Base-by-base conservation (phyloP, 306 rosid genomes). In the Pueraria montana region DNA sequence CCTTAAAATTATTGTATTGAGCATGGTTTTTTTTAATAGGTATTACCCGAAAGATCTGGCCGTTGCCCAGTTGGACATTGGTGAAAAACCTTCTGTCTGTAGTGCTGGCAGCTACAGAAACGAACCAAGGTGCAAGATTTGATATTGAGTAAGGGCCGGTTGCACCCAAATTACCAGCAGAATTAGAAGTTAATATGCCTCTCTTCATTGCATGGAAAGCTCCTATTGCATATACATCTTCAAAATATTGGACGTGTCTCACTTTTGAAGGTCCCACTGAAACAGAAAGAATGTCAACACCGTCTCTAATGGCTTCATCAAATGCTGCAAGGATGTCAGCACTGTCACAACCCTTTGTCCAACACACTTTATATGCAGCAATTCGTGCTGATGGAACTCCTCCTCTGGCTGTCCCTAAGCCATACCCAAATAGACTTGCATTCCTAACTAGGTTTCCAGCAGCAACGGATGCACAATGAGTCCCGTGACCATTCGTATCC, bases 41-140 rank as follows among this genome's bases (percentile, higher is more conserved):
- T 5, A 49, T 17, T 50, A 17, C 56, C 56, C 17, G 0, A 0
- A 5, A 1, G 21, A 6, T 50, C 20, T 7, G 3, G 21, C 21
- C 21, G 17, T 50, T 50, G 56, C 91, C 92, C 64, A 84, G 71
- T 21, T 3, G 63, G 8, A 89, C 79, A 13, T 50, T 46, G 5
- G 92, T 79, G 4, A 64, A 24, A 77, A 91, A 87, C 68, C 71
- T 82, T 11, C 89, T 82, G 20, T 89, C 91, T 4, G 64, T 82
- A 38, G 89, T 89, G 74, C 81, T 65, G 9, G 95, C 92, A 61
- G 88, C 91, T 45, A 89, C 93, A 18, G 87, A 76, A 27, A 91
- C 58, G 0, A 38, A 9, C 95, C 95, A 91, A 0, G 91, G 95
- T 1, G 89, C 71, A 36, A 21, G 5, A 16, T 50, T 50, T 17